A percentile compares a stretch with the other conserved stretches of the same genome.
Conservation (phyloP, 805 yeast genomes). For the Huiozyma naganishii region DNA sequence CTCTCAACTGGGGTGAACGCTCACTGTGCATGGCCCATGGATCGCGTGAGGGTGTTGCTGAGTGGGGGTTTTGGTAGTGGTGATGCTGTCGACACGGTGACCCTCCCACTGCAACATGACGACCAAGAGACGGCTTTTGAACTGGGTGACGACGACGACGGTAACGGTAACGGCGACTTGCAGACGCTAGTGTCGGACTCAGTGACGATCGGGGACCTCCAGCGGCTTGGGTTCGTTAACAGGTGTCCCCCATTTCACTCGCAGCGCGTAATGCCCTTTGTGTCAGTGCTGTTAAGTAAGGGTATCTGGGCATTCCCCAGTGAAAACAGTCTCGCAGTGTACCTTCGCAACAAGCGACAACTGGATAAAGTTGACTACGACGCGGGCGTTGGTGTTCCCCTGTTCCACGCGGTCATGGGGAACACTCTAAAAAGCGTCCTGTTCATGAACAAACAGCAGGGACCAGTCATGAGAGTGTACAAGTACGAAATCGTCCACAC, state of each 20-base stretch:
- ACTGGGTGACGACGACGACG: background rate
- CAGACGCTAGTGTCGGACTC: constrained; percentile 11
- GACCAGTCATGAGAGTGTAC: constrained; percentile 25
- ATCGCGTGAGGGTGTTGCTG: constrained; percentile 10
- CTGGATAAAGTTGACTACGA: constrained; percentile 12
- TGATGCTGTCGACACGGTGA: background rate
- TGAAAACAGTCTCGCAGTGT: constrained; percentile 22
- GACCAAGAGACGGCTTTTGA: background rate
- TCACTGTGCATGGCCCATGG: constrained; percentile 4
- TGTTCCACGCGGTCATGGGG: constrained; percentile 26
- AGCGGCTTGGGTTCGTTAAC: constrained; percentile 20
- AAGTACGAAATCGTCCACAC: constrained; percentile 12
- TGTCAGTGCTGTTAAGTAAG: constrained; percentile 26
- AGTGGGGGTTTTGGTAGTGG: background rate
- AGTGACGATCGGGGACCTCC: constrained; percentile 22
- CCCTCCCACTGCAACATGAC: background rate
- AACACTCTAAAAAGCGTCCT: constrained; percentile 24
- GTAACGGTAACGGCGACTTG: background rate
- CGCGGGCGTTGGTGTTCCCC: constrained; percentile 27
- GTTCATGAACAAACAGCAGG: constrained; percentile 9
- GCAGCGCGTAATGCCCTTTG: constrained; percentile 25
- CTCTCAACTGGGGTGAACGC: too few species aligned
- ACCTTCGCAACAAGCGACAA: constrained; percentile 20
- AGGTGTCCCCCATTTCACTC: constrained; percentile 20
- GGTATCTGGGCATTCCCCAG: constrained; percentile 33